These are phyloP conservation scores for Arthromyces matolae DNA, from an alignment of 768 basidiomycete genomes.

Conservation along the genomic window DNA sequence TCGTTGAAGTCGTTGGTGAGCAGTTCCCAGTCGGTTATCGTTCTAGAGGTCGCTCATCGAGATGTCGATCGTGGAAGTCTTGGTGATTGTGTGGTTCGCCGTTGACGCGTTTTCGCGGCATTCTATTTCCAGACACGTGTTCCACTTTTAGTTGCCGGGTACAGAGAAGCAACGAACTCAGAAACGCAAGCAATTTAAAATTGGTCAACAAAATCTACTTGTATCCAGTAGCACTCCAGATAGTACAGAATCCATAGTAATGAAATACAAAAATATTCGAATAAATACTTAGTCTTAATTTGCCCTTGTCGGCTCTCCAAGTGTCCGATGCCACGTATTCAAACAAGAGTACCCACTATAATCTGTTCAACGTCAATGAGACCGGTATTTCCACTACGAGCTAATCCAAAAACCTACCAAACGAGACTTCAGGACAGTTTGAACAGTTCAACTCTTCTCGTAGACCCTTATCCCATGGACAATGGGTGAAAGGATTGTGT, in stretches of 20 bases:
- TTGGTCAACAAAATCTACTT: too few relatives aligned
- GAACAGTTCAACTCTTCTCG: conserved; percentile 59
- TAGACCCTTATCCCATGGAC: conserved; percentile 43
- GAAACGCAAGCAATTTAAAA: too few relatives aligned
- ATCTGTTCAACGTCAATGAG: conserved; percentile 23
- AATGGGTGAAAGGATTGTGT: conserved; percentile 74
- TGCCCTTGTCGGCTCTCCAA: conserved; percentile 32
- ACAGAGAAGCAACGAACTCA: too few relatives aligned
- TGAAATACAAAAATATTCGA: too few relatives aligned
- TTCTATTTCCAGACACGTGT: conserved; percentile 1
- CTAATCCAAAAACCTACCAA: conserved; percentile 41
- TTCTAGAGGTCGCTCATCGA: background rate
- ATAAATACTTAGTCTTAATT: background rate
- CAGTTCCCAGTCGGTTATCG: too few relatives aligned
- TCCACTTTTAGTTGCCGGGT: background rate
- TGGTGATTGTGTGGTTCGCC: background rate
- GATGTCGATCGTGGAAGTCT: background rate
- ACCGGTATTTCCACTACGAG: background rate
- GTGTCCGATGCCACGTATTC: too few relatives aligned
- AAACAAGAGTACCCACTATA: conserved; percentile 43
- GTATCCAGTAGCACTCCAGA: too few relatives aligned
- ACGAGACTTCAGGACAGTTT: conserved; percentile 56
- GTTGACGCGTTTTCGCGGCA: too few relatives aligned
- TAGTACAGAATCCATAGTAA: too few relatives aligned
- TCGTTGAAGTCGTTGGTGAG: background rate